Conservation (phyloP, 208 protist genomes). For the Crithidia fasciculata region DNA sequence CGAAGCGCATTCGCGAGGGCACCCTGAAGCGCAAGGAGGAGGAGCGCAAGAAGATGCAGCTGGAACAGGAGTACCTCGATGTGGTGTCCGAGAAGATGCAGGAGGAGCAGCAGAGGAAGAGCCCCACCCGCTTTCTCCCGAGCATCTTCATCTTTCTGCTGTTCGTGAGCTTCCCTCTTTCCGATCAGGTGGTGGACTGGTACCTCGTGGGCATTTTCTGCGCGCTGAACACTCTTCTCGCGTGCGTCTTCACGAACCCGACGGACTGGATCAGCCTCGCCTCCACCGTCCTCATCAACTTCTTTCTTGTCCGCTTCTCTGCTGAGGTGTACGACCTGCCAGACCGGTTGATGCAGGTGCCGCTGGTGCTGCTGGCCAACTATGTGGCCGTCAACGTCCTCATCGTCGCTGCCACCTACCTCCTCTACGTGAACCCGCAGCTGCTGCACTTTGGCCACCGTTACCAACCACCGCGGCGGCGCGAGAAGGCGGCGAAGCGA, state of each 20-base stretch:
- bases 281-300: slow-evolving; percentile 55
- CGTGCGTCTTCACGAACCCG: slow-evolving; percentile 47
- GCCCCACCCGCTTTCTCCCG: slow-evolving; percentile 49
- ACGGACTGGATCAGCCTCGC: slow-evolving; percentile 61
- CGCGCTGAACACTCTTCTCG: slow-evolving; percentile 57
- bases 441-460: slow-evolving; percentile 22
- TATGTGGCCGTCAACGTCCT: slow-evolving; percentile 51
- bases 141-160: slow-evolving; percentile 81
- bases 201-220: slow-evolving; percentile 57
- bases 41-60: slow-evolving; percentile 59
- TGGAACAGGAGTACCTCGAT: slow-evolving; percentile 60
- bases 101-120: slow-evolving; percentile 18
- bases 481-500: not conserved
- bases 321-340: slow-evolving; percentile 60
- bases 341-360: slow-evolving; percentile 37
- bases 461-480: not conserved
- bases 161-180: slow-evolving; percentile 83
- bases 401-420: slow-evolving; percentile 44
- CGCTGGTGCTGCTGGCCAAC: slow-evolving; percentile 21
- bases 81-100: slow-evolving; percentile 40
- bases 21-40: slow-evolving; percentile 60
- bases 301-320: slow-evolving; percentile 65
- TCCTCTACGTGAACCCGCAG: slow-evolving; percentile 57
- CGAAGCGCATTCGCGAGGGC: slow-evolving; percentile 68
- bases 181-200: slow-evolving; percentile 81